These are phyloP conservation scores for Phytophthora podocarpi DNA, from an alignment of 352 stramenopile species.

Conservation along the genomic window DNA sequence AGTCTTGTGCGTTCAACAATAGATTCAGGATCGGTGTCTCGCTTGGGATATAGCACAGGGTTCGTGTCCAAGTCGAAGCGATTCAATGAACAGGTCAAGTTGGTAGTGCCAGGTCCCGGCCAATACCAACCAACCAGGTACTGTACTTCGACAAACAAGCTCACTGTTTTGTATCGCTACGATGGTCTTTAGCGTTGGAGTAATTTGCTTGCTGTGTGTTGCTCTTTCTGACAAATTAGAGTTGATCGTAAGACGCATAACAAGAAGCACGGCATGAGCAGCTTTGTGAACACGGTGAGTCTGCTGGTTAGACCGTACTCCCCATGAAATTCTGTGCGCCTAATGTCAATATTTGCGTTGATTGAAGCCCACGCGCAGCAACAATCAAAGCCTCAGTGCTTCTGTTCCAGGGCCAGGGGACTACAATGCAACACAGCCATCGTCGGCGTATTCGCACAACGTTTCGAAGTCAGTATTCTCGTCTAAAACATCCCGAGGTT, in stretches of 20 bases:
- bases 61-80: slow-evolving; percentile 84
- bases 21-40: slow-evolving; percentile 78
- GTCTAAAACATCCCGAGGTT: slow-evolving; percentile 66
- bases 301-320: neutral
- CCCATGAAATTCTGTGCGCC: neutral
- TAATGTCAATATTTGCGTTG: neutral
- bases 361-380: slow-evolving; percentile 36
- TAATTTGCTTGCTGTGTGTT: neutral
- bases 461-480: slow-evolving; percentile 64
- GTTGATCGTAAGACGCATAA: slow-evolving; percentile 55
- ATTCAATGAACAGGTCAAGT: slow-evolving; percentile 56
- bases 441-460: slow-evolving; percentile 52
- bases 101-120: slow-evolving; percentile 62
- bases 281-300: slow-evolving; percentile 62
- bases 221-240: slow-evolving; percentile 18
- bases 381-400: slow-evolving; percentile 33
- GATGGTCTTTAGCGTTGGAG: neutral
- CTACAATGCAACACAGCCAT: slow-evolving; percentile 55
- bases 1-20: slow-evolving; percentile 61
- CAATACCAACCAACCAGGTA: slow-evolving; percentile 69
- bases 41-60: slow-evolving; percentile 71
- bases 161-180: too few species aligned
- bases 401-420: slow-evolving; percentile 51
- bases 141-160: neutral
- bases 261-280: slow-evolving; percentile 72